Evolutionary conservation across 2,329 filamentous ascomycete species (phyloP), one percentile per base, ranked within the genome.

Genomic region (Colletotrichum spaethianum): DNA sequence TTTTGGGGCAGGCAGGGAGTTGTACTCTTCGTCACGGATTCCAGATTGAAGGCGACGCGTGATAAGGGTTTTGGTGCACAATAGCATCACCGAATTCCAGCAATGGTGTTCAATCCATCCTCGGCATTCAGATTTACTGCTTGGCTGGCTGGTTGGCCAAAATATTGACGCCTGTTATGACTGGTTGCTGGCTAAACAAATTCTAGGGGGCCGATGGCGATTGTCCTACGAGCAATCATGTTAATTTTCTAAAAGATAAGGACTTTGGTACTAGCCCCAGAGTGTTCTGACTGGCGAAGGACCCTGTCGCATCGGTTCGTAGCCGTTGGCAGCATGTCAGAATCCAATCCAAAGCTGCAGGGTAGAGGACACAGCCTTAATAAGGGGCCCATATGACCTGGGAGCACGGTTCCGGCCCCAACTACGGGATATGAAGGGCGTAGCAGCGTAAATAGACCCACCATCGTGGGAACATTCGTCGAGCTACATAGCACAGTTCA

Each of bases 1-100:
- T 31, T 60, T 72, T 0, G 70, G 65, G 14, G 59, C 65, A 9
- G 65, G 70, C 3, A 72, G 70, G 26, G 60, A 63, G 44, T 72
- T 56, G n/a, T 72, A 66, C 44, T 62, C 57, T 2, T 23, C 33
- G 31, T 28, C 40, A 23, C 69, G 55, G 28, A 16, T 56, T 20
- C 52, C 28, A n/a, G 9, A 36, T 33, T n/a, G 31, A 36, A 36
- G 9, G 12, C 33, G 18, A 36, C 31, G 31, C 5, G 33, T n/a
- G n/a, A n/a, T n/a, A n/a, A n/a, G n/a, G n/a, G n/a, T n/a, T n/a
- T n/a, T n/a, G n/a, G n/a, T n/a, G n/a, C n/a, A n/a, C n/a, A n/a
- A n/a, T n/a, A n/a, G n/a, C n/a, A n/a, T n/a, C n/a, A n/a, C n/a
- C n/a, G n/a, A n/a, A n/a, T n/a, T n/a, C n/a, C n/a, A n/a, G n/a